These are phyloP conservation scores for Myriosclerotinia duriaeana DNA, from an alignment of 2,329 filamentous ascomycete species.

Conservation along the genomic window DNA sequence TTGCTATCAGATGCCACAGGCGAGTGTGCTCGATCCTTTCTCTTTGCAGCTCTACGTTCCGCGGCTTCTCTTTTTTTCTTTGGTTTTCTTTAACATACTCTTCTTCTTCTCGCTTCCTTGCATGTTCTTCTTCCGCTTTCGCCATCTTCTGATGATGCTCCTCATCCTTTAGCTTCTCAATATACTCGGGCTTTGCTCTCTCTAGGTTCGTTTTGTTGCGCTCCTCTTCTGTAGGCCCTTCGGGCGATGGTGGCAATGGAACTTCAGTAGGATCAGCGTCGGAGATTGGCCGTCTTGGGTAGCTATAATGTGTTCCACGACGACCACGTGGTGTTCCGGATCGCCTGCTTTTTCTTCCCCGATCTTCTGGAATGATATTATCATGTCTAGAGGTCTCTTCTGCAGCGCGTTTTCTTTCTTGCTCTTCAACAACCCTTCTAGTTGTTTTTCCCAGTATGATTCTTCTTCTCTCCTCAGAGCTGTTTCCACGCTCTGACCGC, in stretches of 20 bases:
- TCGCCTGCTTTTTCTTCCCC: not conserved
- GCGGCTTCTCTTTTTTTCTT: not conserved
- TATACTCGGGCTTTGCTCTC: not conserved
- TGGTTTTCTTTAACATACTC: not conserved
- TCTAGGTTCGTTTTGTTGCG: not conserved
- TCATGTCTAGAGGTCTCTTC: not conserved
- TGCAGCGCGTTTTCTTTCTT: not conserved
- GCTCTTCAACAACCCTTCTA: not conserved
- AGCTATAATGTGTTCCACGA: not conserved
- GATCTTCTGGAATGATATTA: not conserved
- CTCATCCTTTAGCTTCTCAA: not conserved
- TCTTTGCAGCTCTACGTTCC: not conserved
- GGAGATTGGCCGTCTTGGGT: not conserved
- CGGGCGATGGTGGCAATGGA: constrained; percentile 10
- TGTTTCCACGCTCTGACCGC: not conserved
- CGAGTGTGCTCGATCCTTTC: constrained; percentile 5
- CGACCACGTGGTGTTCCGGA: not conserved
- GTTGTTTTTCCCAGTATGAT: not conserved
- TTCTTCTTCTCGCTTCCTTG: not conserved
- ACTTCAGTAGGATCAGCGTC: not conserved
- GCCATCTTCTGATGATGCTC: not conserved
- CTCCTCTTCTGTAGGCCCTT: not conserved
- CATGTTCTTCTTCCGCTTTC: not conserved
- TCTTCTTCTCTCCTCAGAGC: too few species aligned
- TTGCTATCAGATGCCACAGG: not conserved